These are phyloP conservation scores for Vanilla planifolia DNA, from an alignment of 106 monocot genomes.

Conservation along the genomic window DNA sequence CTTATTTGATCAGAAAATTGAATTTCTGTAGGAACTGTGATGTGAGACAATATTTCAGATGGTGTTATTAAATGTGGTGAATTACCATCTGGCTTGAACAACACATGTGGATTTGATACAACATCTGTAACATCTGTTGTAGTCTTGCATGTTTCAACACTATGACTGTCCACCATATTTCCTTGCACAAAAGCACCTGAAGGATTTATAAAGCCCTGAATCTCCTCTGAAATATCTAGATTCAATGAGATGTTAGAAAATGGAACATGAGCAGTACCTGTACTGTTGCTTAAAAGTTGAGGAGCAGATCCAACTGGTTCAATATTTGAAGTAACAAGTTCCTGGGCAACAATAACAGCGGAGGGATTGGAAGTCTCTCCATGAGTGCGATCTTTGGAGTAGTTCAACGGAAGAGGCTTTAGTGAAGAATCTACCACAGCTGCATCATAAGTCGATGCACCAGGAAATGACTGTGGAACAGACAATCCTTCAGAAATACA, in stretches of 20 bases:
- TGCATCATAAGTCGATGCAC: conserved; percentile 15
- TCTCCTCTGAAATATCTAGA: conserved; percentile 23
- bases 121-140: conserved; percentile 25
- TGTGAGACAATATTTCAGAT: conserved; percentile 67
- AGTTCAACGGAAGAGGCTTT: conserved; percentile 17
- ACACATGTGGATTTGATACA: conserved; percentile 29
- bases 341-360: conserved; percentile 16
- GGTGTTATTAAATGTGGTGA: conserved; percentile 81
- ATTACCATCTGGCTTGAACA: conserved; percentile 29
- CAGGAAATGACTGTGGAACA: conserved; percentile 16
- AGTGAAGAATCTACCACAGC: conserved; percentile 22
- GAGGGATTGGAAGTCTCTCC: conserved; percentile 8
- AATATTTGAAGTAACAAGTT: conserved; percentile 16
- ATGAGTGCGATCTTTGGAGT: conserved; percentile 18
- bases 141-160: conserved; percentile 26
- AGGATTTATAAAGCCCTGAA: conserved; percentile 20
- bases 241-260: conserved; percentile 16
- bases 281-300: conserved; percentile 27
- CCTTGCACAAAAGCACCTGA: conserved; percentile 24
- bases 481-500: conserved; percentile 24
- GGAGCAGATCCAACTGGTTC: conserved; percentile 31
- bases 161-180: conserved; percentile 24
- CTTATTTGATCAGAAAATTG: conserved; percentile 11
- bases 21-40: conserved; percentile 39
- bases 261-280: conserved; percentile 16